phyloP scores from a whole-genome alignment of 1,139 yeast species.

The Pichia sp. region DNA sequence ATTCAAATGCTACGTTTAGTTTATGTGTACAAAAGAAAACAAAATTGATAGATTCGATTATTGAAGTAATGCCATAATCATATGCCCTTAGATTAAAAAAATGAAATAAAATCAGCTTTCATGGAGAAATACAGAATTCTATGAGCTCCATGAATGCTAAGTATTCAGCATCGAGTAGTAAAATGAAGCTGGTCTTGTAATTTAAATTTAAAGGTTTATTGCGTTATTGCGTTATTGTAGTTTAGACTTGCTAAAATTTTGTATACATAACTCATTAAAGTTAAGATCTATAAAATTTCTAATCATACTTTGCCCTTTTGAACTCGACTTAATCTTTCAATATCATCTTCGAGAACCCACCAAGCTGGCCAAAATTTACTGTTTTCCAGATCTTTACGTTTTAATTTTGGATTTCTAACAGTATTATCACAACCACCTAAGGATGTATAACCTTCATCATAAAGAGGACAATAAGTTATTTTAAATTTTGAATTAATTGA shows the following conservation, averaged over 20 bases:
- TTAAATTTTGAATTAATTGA: conserved; percentile 37
- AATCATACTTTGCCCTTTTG: conserved; percentile 17
- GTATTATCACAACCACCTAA: conserved; percentile 72
- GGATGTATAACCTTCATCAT: conserved; percentile 76
- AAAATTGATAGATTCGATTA: too few species aligned
- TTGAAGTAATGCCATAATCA: too few species aligned
- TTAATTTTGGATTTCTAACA: conserved; percentile 54
- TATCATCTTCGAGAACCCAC: conserved; percentile 50
- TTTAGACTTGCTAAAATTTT: neutral
- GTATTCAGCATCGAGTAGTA: too few species aligned
- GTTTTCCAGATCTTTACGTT: conserved; percentile 23
- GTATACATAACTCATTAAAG: neutral
- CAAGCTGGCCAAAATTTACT: conserved; percentile 55
- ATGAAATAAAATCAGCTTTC: too few species aligned
- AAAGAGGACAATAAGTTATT: conserved; percentile 53
- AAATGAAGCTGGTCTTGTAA: too few species aligned
- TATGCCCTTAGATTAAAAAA: too few species aligned
- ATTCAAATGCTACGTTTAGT: conserved; percentile 13
- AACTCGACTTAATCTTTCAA: conserved; percentile 49
- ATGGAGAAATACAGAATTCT: too few species aligned
- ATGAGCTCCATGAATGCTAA: too few species aligned
- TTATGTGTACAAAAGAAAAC: too few species aligned
- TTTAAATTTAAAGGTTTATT: too few species aligned
- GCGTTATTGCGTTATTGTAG: neutral
- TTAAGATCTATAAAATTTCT: neutral